These are phyloP conservation scores for Penicillium ochrochloron DNA, from an alignment of 495 filamentous ascomycete genomes.

Conservation along the genomic window DNA sequence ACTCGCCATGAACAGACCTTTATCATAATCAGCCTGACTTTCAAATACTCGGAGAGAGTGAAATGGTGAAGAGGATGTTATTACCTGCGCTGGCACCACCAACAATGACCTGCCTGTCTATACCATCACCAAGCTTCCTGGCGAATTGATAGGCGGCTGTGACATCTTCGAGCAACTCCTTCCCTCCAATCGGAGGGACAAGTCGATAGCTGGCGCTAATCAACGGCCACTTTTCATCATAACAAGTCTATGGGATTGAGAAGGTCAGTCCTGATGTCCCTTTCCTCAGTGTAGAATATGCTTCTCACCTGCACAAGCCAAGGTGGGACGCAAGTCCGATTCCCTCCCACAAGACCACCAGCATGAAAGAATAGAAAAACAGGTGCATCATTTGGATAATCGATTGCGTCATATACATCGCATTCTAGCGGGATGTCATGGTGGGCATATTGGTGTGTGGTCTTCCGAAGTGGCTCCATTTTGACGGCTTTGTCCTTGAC, in stretches of 20 bases:
- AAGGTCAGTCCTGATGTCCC: not conserved
- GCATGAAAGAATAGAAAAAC: slow-evolving; percentile 8
- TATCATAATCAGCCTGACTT: not conserved
- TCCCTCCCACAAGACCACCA: not conserved
- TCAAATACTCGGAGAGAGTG: not conserved
- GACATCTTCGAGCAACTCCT: slow-evolving; percentile 10
- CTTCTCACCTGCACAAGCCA: slow-evolving; percentile 8
- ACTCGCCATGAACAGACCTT: slow-evolving; percentile 1
- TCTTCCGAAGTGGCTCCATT: slow-evolving; percentile 7
- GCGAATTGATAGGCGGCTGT: slow-evolving; percentile 4
- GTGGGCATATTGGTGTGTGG: not conserved
- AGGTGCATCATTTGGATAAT: not conserved
- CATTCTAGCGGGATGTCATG: not conserved
- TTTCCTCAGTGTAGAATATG: not conserved
- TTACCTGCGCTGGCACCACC: slow-evolving; percentile 5
- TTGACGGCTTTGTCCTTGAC: not conserved
- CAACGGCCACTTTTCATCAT: slow-evolving; percentile 6
- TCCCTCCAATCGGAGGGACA: not conserved
- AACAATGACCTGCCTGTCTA: not conserved
- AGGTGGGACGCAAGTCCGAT: slow-evolving; percentile 1
- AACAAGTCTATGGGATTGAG: not conserved
- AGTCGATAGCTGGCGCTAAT: slow-evolving; percentile 6
- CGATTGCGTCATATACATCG: not conserved
- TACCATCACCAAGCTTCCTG: not conserved
- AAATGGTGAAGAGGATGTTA: not conserved